Percentiles rank a stretch among this genome's conserved stretches.
Conservation (phyloP, 1,139 yeast genomes). For the Pneumocystis murina region DNA sequence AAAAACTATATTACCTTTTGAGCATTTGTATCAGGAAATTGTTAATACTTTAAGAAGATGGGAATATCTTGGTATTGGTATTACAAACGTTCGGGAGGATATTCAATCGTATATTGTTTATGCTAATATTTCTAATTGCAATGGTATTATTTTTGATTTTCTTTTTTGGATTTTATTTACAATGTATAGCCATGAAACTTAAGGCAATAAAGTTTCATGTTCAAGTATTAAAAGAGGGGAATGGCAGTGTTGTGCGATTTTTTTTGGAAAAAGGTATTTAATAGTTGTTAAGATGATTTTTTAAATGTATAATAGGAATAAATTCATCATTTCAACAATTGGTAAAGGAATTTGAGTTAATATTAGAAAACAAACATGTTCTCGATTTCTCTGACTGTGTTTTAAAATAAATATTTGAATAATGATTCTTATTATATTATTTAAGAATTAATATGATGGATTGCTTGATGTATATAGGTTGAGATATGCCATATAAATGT, state of each 20-base stretch:
- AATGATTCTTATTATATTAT: not conserved
- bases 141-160: slow-evolving; percentile 1
- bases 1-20: slow-evolving; percentile 7
- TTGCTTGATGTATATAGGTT: not conserved
- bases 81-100: slow-evolving; percentile 7
- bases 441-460: not conserved
- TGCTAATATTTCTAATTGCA: slow-evolving; percentile 8
- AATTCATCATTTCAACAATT: not conserved
- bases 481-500: not conserved
- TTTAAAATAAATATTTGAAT: not conserved
- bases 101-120: slow-evolving; percentile 5
- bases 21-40: slow-evolving; percentile 8
- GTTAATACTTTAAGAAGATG: not conserved
- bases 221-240: slow-evolving; percentile 3
- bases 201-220: slow-evolving; percentile 10
- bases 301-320: not conserved
- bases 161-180: not conserved
- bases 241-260: slow-evolving; percentile 8
- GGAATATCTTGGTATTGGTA: slow-evolving; percentile 8
- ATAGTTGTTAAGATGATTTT: not conserved
- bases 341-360: not conserved
- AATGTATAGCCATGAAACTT: slow-evolving; percentile 7
- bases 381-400: not conserved
- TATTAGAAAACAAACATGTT: not conserved
- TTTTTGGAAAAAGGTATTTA: slow-evolving; percentile 9